phyloP scores from a whole-genome alignment of 148 eudicot genomes.

The Arctostaphylos glauca region DNA sequence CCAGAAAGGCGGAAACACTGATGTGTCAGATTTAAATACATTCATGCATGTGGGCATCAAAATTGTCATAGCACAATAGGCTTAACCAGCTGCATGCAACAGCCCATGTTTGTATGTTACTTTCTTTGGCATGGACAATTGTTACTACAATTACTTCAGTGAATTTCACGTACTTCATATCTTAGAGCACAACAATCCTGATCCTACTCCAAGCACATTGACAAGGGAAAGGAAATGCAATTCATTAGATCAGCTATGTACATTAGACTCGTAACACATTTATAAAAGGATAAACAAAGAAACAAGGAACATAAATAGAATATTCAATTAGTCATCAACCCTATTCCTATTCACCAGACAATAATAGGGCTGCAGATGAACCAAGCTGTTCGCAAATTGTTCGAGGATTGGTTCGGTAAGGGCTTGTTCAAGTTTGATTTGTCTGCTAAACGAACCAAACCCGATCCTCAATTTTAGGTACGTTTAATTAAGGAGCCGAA shows the following conservation, averaged over 20 bases:
- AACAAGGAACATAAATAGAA: not conserved
- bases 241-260: not conserved
- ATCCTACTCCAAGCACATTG: not conserved
- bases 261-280: not conserved
- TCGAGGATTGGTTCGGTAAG: no score
- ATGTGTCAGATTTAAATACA: not conserved
- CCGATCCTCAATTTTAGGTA: no score
- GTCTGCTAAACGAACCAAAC: no score
- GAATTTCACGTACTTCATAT: not conserved
- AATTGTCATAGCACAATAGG: not conserved
- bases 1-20: not conserved
- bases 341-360: not conserved
- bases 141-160: not conserved
- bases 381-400: no score
- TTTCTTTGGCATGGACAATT: not conserved
- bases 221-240: not conserved
- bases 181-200: not conserved
- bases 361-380: no score
- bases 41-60: not conserved
- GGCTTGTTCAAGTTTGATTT: no score
- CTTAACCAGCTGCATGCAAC: not conserved
- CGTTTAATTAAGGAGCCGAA: no score
- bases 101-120: not conserved
- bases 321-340: no score
- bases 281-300: not conserved